Evolutionary conservation across 768 basidiomycete species (phyloP).

Genomic region (Kwoniella mangroviensis): DNA sequence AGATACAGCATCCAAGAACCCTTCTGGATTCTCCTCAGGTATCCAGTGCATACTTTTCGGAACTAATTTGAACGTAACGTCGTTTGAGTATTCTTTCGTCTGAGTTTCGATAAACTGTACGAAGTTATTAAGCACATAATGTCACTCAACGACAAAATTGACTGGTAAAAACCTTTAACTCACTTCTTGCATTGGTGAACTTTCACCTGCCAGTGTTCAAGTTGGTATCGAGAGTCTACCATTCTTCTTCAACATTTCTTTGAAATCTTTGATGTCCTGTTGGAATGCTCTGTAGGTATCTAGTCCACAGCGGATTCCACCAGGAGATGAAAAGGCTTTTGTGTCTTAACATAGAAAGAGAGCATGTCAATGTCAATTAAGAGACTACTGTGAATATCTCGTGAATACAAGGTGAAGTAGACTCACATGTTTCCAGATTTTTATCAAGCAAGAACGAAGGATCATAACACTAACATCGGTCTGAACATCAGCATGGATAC

Average conservation of each 20-base stretch:
- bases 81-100: conserved; percentile 29
- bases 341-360: conserved; percentile 12
- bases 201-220: conserved; percentile 31
- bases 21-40: conserved; percentile 42
- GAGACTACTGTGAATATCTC: no score
- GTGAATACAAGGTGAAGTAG: no score
- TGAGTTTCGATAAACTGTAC: conserved; percentile 26
- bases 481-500: not conserved
- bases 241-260: conserved; percentile 15
- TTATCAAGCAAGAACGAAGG: conserved; percentile 27
- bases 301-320: conserved; percentile 39
- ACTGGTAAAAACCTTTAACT: conserved; percentile 5
- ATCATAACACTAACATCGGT: conserved; percentile 25
- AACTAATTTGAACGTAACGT: conserved; percentile 30
- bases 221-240: conserved; percentile 28
- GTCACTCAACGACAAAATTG: not conserved
- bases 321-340: conserved; percentile 29
- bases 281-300: conserved; percentile 40
- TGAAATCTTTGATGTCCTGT: conserved; percentile 16
- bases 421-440: conserved; percentile 33
- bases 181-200: conserved; percentile 16
- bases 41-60: conserved; percentile 40
- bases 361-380: no score
- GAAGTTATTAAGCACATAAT: not conserved
- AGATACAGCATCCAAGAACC: conserved; percentile 25